Evolutionary conservation across 2,329 filamentous ascomycete genomes (phyloP).

Genomic region (Cladorrhinum sp.): DNA sequence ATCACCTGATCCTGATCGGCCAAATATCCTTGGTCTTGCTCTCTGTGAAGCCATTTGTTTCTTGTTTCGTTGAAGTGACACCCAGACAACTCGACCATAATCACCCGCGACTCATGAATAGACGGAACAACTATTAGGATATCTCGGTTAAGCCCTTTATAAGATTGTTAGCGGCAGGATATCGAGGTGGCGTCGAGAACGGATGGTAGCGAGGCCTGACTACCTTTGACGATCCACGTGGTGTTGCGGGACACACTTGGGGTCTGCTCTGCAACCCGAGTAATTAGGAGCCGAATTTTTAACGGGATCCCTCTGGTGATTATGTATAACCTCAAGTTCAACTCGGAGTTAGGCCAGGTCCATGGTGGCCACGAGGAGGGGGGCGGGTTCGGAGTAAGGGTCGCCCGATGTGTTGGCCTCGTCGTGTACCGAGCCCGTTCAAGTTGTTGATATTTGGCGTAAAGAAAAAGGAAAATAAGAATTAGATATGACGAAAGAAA

Average conservation of each 20-base stretch:
- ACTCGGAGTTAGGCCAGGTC: constrained; percentile 10
- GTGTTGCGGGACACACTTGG: not conserved
- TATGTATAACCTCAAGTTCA: constrained; percentile 14
- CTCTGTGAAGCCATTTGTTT: constrained; percentile 28
- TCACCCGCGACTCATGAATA: not conserved
- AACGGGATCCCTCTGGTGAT: constrained; percentile 11
- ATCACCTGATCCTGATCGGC: constrained; percentile 24
- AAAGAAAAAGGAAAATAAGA: constrained; percentile 4
- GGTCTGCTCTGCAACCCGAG: constrained; percentile 9
- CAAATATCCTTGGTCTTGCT: constrained; percentile 21
- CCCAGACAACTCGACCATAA: not conserved
- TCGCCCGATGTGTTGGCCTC: constrained; percentile 12
- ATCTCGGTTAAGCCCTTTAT: constrained; percentile 13
- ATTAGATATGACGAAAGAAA: constrained; percentile 9
- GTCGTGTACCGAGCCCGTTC: not conserved
- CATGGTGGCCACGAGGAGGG: constrained; percentile 4
- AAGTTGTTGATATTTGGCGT: not conserved
- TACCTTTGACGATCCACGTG: not conserved
- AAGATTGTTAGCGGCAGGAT: constrained; percentile 2
- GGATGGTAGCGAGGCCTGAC: not conserved
- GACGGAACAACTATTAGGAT: not conserved
- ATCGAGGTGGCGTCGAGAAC: constrained; percentile 1
- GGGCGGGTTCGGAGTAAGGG: constrained; percentile 6
- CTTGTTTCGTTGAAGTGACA: constrained; percentile 17
- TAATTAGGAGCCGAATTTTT: constrained; percentile 10